Evolutionary conservation across 495 filamentous ascomycete species (phyloP).

Genomic region (Talaromyces wortmannii): DNA sequence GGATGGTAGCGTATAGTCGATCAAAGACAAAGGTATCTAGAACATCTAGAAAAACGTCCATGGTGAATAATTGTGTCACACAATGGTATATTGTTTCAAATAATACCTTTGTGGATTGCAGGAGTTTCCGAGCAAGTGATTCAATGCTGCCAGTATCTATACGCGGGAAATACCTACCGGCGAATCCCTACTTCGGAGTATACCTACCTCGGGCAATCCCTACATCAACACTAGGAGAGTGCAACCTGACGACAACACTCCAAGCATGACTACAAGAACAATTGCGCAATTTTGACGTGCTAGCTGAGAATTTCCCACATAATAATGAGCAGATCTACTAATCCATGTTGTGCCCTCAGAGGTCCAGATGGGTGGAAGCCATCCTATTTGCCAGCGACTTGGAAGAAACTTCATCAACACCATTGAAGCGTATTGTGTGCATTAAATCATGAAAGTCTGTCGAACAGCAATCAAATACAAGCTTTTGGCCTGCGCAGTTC

Average conservation of each 20-base stretch:
- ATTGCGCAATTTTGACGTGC: too few relatives aligned
- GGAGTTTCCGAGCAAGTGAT: not conserved
- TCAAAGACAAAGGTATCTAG: slow-evolving; percentile 67
- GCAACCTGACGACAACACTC: not conserved
- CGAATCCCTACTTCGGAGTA: not conserved
- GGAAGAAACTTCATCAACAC: too few relatives aligned
- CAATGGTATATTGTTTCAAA: not conserved
- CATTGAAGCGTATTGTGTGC: too few relatives aligned
- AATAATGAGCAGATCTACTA: too few relatives aligned
- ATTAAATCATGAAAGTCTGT: too few relatives aligned
- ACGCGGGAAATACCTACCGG: slow-evolving; percentile 7
- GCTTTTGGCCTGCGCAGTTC: too few relatives aligned
- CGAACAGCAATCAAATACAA: too few relatives aligned
- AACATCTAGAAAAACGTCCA: slow-evolving; percentile 70
- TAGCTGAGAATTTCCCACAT: too few relatives aligned
- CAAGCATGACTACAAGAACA: too few relatives aligned
- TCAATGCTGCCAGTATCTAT: slow-evolving; percentile 2
- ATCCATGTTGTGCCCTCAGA: too few relatives aligned
- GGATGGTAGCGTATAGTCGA: slow-evolving; percentile 54
- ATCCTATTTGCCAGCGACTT: too few relatives aligned
- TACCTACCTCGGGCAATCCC: slow-evolving; percentile 4
- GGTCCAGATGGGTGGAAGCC: too few relatives aligned
- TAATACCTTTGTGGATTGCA: not conserved
- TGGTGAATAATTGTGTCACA: slow-evolving; percentile 34
- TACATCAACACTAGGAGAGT: not conserved